These are phyloP conservation scores for Tremellales sp. DNA, from an alignment of 1,284 basidiomycete genomes.

Conservation along the genomic window DNA sequence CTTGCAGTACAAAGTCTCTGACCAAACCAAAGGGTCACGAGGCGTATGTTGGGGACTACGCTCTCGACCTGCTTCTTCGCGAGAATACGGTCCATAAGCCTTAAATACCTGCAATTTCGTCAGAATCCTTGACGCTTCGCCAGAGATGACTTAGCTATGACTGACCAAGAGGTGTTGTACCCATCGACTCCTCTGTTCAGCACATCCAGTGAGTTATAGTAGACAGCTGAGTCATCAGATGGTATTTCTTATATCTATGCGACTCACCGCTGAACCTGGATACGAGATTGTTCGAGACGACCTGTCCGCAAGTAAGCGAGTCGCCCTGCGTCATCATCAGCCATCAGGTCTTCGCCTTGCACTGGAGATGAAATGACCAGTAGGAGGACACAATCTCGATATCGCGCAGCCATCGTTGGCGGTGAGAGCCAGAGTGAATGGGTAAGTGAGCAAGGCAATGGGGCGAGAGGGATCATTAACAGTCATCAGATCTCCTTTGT, in stretches of 20 bases:
- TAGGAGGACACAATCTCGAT: slow-evolving; percentile 9
- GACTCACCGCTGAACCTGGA: slow-evolving; percentile 15
- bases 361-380: slow-evolving; percentile 4
- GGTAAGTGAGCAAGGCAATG: no score
- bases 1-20: slow-evolving; percentile 1
- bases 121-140: no score
- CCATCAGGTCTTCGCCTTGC: no score
- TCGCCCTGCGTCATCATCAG: slow-evolving; percentile 18
- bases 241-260: background rate
- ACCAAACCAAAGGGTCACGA: slow-evolving; percentile 43
- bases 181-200: slow-evolving; percentile 37
- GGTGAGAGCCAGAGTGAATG: no score
- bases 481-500: no score
- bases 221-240: slow-evolving; percentile 20
- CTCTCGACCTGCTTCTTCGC: slow-evolving; percentile 23
- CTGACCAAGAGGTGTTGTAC: slow-evolving; percentile 30
- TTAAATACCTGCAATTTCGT: slow-evolving; percentile 13
- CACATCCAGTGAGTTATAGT: slow-evolving; percentile 32
- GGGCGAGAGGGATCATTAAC: no score
- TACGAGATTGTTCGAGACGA: slow-evolving; percentile 12
- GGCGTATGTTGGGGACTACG: slow-evolving; percentile 15
- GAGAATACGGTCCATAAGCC: slow-evolving; percentile 28
- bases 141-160: background rate
- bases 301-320: slow-evolving; percentile 23
- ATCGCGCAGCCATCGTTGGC: slow-evolving; percentile 8